Percentiles rank a stretch among this genome's conserved stretches.
Evolutionary conservation across 2,329 filamentous ascomycete genomes (phyloP).

Genomic region (Neonectria sp.): DNA sequence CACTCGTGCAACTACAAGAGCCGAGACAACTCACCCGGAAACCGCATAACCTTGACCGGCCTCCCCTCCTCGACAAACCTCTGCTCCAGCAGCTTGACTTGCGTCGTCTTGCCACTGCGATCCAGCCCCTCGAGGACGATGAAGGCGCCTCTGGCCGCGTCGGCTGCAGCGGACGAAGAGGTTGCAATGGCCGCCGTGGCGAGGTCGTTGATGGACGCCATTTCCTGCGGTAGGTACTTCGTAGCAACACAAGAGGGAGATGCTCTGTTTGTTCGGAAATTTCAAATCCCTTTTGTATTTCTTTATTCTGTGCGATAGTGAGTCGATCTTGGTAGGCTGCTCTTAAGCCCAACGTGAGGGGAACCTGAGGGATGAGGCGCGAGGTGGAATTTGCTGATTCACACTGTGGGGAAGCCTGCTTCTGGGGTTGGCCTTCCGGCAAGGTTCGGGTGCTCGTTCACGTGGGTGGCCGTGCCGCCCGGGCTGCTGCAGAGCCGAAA

Average conservation of each 20-base stretch:
- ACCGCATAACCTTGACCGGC: conserved; percentile 68
- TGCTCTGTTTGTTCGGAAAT: background rate
- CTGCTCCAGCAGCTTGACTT: conserved; percentile 79
- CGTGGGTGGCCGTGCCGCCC: conserved; percentile 1
- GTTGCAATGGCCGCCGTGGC: conserved; percentile 64
- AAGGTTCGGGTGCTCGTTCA: conserved; percentile 5
- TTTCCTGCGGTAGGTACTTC: conserved; percentile 31
- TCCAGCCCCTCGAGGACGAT: conserved; percentile 92
- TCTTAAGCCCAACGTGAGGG: conserved; percentile 8
- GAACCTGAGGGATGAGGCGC: background rate
- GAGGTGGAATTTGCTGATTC: background rate
- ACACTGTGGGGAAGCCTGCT: conserved; percentile 16
- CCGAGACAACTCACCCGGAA: conserved; percentile 65
- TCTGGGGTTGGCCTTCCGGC: background rate
- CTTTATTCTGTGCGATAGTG: background rate
- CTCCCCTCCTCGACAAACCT: conserved; percentile 64
- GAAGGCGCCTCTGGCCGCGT: conserved; percentile 70
- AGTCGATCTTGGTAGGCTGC: background rate
- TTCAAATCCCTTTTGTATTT: background rate
- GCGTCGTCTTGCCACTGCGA: conserved; percentile 92
- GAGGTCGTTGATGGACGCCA: conserved; percentile 67
- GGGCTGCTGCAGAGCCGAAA: conserved; percentile 9
- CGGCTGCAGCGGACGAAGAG: conserved; percentile 48
- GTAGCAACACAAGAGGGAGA: background rate
- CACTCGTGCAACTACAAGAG: background rate